A percentile compares a stretch with the other conserved stretches of the same genome.
phyloP scores from a whole-genome alignment of 148 eudicot genomes.

The Polygonum maritimum region DNA sequence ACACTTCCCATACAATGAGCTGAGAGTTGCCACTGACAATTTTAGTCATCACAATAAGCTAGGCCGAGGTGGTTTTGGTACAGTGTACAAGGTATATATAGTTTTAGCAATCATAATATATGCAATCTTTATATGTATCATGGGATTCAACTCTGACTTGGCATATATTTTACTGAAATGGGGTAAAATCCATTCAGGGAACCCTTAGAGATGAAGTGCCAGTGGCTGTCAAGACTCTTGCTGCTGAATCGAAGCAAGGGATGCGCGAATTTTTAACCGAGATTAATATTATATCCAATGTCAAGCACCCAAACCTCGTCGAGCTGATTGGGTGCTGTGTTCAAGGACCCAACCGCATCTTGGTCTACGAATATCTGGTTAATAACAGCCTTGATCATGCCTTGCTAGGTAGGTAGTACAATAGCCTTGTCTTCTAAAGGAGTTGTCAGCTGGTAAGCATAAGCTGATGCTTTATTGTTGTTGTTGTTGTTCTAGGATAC shows the following conservation, averaged over 20 bases:
- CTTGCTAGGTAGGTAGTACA: slow-evolving; percentile 51
- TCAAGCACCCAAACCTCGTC: slow-evolving; percentile 79
- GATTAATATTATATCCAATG: slow-evolving; percentile 66
- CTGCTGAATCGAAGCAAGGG: slow-evolving; percentile 87
- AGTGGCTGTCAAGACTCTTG: slow-evolving; percentile 84
- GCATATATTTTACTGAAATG: background rate
- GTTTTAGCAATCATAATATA: background rate
- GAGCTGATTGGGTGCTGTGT: slow-evolving; percentile 77
- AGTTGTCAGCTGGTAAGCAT: background rate
- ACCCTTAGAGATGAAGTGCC: slow-evolving; percentile 48
- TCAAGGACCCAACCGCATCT: slow-evolving; percentile 57
- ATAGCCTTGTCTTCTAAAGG: background rate
- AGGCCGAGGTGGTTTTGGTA: slow-evolving; percentile 9
- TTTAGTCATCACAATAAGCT: slow-evolving; percentile 7
- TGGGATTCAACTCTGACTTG: too few species aligned
- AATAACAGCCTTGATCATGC: slow-evolving; percentile 84
- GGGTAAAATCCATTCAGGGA: slow-evolving; percentile 36
- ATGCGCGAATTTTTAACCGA: slow-evolving; percentile 73
- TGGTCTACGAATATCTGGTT: slow-evolving; percentile 78
- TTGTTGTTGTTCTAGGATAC: slow-evolving; percentile 38
- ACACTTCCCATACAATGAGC: slow-evolving; percentile 6
- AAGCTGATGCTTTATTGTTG: background rate
- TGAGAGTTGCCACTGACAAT: slow-evolving; percentile 9
- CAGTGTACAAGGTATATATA: slow-evolving; percentile 11
- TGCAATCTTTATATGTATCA: too few species aligned